A percentile compares a stretch with the other conserved stretches of the same genome.
Conservation (phyloP, 2,329 filamentous ascomycete genomes). For the Shiraia sp. region DNA sequence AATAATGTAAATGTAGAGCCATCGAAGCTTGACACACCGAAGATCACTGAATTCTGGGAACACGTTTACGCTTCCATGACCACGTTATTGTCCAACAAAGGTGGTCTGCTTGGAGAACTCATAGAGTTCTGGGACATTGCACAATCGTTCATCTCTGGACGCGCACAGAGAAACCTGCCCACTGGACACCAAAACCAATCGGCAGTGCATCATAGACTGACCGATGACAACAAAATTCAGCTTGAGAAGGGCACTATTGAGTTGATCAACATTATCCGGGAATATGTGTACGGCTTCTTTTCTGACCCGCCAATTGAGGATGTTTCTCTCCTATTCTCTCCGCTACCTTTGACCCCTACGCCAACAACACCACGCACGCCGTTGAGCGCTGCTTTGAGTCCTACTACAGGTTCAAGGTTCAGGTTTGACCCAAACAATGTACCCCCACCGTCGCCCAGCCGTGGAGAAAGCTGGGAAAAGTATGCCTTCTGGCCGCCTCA, state of each 20-base stretch:
- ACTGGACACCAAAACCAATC: constrained; percentile 82
- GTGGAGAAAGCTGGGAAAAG: constrained; percentile 89
- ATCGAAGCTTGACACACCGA: constrained; percentile 71
- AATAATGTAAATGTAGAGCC: constrained; percentile 58
- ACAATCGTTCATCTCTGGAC: constrained; percentile 86
- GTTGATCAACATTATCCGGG: constrained; percentile 79
- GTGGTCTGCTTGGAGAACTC: constrained; percentile 85
- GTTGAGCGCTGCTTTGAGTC: constrained; percentile 58
- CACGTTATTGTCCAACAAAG: constrained; percentile 71
- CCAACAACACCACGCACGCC: constrained; percentile 63
- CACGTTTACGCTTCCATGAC: constrained; percentile 76
- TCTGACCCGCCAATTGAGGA: constrained; percentile 87
- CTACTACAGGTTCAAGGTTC: constrained; percentile 71
- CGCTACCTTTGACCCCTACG: constrained; percentile 69
- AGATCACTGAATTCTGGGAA: constrained; percentile 91
- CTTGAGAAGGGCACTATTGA: constrained; percentile 79
- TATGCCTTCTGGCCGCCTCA: constrained; percentile 94
- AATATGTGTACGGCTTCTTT: constrained; percentile 81
- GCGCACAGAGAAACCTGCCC: constrained; percentile 77
- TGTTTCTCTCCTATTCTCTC: constrained; percentile 83
- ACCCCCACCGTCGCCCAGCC: constrained; percentile 72
- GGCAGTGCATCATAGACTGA: constrained; percentile 77
- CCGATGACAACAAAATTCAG: constrained; percentile 69
- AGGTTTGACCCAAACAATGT: constrained; percentile 77
- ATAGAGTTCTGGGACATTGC: constrained; percentile 93